Percentiles rank a stretch among this genome's conserved stretches.
phyloP scores from a whole-genome alignment of 352 stramenopile species.

The Globisporangium cylindrosporum region DNA sequence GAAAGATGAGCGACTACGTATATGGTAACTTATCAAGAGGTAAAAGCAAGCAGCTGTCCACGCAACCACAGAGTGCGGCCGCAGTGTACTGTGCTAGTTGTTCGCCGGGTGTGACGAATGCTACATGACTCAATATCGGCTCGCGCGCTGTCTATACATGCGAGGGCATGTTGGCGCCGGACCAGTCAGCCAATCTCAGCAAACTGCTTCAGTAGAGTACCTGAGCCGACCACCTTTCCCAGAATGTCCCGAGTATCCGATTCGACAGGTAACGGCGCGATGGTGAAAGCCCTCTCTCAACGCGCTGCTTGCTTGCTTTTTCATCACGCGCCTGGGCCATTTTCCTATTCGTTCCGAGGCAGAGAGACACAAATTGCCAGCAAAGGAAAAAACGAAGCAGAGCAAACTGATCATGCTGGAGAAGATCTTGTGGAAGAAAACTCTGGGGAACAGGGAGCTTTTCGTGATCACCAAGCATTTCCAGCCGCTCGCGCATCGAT shows the following conservation, averaged over 20 bases:
- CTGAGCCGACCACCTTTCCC: neutral
- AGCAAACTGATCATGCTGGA: neutral
- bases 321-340: neutral
- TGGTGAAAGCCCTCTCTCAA: neutral
- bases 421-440: constrained; percentile 5
- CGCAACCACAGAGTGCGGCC: too few species aligned
- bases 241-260: constrained; percentile 1
- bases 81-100: too few species aligned
- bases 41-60: too few species aligned
- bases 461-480: neutral
- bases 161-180: too few species aligned
- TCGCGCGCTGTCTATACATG: too few species aligned
- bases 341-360: neutral
- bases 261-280: constrained; percentile 9
- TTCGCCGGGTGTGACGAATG: too few species aligned
- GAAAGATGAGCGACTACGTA: too few species aligned
- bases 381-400: neutral
- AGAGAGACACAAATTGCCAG: neutral
- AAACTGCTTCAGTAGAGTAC: too few species aligned
- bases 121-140: too few species aligned
- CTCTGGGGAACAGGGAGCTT: neutral
- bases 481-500: neutral
- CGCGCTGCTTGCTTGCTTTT: neutral
- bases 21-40: too few species aligned
- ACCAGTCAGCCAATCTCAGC: too few species aligned